Conservation (phyloP, 306 rosid species). For the Ormosia emarginata region DNA sequence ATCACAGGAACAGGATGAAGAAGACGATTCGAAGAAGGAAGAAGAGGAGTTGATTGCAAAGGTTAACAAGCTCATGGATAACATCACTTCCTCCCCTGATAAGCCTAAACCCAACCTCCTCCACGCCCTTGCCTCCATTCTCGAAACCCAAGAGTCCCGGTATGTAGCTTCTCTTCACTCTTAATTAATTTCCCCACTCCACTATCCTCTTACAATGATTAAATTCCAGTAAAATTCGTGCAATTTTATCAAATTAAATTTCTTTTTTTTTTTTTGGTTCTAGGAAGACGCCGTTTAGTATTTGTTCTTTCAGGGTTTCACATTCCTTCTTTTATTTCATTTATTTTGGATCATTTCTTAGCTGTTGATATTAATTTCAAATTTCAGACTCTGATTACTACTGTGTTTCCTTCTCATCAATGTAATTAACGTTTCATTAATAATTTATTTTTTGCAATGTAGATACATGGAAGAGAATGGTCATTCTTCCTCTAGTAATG, state of each 20-base stretch:
- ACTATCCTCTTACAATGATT: no score
- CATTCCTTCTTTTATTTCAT: no score
- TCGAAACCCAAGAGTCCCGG: slow-evolving; percentile 79
- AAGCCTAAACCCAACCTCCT: slow-evolving; percentile 72
- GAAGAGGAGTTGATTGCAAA: slow-evolving; percentile 68
- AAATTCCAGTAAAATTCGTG: not conserved
- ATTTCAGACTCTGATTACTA: not conserved
- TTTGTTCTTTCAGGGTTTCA: no score
- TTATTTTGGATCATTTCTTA: not conserved
- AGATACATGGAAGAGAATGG: slow-evolving; percentile 89
- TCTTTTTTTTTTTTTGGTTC: no score
- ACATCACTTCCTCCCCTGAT: slow-evolving; percentile 64
- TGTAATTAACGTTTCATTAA: not conserved
- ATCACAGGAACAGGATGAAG: slow-evolving; percentile 40
- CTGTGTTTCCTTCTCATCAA: not conserved
- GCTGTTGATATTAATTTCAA: no score
- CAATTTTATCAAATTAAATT: no score
- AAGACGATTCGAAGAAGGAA: slow-evolving; percentile 70
- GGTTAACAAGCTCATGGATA: slow-evolving; percentile 85
- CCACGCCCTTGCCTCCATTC: slow-evolving; percentile 84
- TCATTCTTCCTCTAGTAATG: slow-evolving; percentile 67
- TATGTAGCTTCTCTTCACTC: not conserved
- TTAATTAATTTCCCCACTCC: not conserved
- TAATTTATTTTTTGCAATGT: slow-evolving; percentile 25
- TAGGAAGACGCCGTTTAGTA: not conserved